These are phyloP conservation scores for Rhodotorula kratochvilovae DNA, from an alignment of 768 basidiomycete species.

Conservation along the genomic window DNA sequence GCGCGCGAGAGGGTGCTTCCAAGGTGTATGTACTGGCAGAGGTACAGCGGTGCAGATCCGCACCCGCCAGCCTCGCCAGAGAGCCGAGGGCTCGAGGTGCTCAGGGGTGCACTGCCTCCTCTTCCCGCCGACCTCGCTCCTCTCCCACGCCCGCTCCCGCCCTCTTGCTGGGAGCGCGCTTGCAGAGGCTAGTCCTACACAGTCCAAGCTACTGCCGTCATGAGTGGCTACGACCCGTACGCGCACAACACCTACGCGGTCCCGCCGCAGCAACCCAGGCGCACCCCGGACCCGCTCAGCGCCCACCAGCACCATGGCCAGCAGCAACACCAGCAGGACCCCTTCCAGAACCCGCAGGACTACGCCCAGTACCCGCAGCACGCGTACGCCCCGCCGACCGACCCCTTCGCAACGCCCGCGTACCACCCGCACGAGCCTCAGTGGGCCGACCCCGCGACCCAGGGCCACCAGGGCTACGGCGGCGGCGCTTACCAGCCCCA, in stretches of 20 bases:
- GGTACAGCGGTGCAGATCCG: too few relatives aligned
- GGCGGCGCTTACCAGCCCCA: not conserved
- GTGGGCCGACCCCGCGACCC: not conserved
- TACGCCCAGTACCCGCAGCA: not conserved
- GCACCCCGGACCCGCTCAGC: not conserved
- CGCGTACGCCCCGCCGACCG: not conserved
- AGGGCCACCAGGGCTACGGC: not conserved
- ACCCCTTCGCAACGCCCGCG: conserved; percentile 3
- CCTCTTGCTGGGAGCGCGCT: too few relatives aligned
- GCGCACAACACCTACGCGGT: not conserved
- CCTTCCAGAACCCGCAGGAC: not conserved
- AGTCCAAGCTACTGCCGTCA: too few relatives aligned
- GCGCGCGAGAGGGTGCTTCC: too few relatives aligned
- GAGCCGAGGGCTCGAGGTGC: too few relatives aligned
- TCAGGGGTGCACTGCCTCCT: not conserved
- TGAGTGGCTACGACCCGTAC: conserved; percentile 9
- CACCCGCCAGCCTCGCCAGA: too few relatives aligned
- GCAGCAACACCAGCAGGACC: not conserved
- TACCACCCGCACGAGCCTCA: not conserved
- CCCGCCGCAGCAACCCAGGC: not conserved
- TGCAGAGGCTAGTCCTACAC: too few relatives aligned
- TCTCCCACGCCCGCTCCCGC: not conserved
- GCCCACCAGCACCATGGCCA: not conserved
- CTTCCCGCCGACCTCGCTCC: not conserved
- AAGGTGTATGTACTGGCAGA: too few relatives aligned